A percentile compares a stretch with the other conserved stretches of the same genome.
These are phyloP conservation scores for Physcia stellaris DNA, from an alignment of 495 filamentous ascomycete species.

Conservation along the genomic window DNA sequence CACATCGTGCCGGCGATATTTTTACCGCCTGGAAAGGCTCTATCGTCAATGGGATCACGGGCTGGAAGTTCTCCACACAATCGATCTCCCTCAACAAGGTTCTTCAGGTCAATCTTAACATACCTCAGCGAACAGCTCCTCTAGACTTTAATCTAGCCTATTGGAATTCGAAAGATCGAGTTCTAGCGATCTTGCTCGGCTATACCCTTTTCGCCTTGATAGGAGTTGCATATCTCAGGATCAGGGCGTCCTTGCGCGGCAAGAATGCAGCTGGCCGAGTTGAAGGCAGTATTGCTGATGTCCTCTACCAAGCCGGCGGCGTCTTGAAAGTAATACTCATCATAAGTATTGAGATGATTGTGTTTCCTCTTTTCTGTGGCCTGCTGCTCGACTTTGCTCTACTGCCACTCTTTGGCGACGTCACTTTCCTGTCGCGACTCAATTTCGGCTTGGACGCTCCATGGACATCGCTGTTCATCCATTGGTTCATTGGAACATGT, in stretches of 20 bases:
- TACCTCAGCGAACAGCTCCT: conserved; percentile 22
- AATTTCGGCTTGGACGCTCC: conserved; percentile 63
- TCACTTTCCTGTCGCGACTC: conserved; percentile 60
- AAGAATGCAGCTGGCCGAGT: conserved; percentile 53
- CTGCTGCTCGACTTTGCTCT: conserved; percentile 79
- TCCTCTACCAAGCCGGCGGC: conserved; percentile 81
- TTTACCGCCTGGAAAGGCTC: neutral
- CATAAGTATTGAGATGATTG: conserved; percentile 97
- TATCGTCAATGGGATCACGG: neutral
- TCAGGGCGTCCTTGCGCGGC: conserved; percentile 50
- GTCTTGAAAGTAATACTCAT: conserved; percentile 98
- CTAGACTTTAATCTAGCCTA: conserved; percentile 51
- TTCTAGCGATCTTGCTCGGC: conserved; percentile 67
- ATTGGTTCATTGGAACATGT: conserved; percentile 97
- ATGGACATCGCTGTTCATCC: conserved; percentile 81
- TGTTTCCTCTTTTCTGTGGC: conserved; percentile 92
- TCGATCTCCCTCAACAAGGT: conserved; percentile 9
- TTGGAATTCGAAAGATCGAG: conserved; percentile 65
- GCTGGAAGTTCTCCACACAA: neutral
- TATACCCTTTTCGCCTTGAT: conserved; percentile 61
- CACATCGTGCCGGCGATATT: neutral
- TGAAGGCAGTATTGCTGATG: conserved; percentile 68
- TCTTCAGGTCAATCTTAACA: conserved; percentile 28
- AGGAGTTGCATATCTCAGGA: conserved; percentile 64
- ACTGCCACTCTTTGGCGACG: conserved; percentile 73